phyloP scores from a whole-genome alignment of 2,329 filamentous ascomycete species.

The Penicillium sp. region DNA sequence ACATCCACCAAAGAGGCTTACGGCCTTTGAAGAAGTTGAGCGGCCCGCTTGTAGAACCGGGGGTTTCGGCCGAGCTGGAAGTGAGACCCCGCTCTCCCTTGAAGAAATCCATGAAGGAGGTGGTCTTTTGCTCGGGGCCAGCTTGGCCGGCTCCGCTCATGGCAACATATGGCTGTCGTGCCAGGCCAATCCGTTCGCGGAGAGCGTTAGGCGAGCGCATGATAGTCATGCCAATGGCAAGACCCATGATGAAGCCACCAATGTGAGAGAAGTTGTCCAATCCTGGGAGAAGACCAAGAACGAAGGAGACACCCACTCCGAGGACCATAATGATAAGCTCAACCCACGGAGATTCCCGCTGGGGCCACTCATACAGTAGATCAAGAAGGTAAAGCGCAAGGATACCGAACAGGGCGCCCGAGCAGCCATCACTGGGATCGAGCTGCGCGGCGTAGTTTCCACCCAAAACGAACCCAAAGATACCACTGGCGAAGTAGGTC shows the following conservation, averaged over 20 bases:
- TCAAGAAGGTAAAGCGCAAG: constrained; percentile 86
- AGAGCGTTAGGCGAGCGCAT: constrained; percentile 83
- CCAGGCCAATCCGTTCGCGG: constrained; percentile 68
- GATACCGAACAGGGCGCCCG: constrained; percentile 86
- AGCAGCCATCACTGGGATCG: constrained; percentile 82
- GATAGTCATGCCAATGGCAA: constrained; percentile 80
- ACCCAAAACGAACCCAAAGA: constrained; percentile 93
- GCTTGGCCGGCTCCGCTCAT: constrained; percentile 52
- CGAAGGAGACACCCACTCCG: constrained; percentile 85
- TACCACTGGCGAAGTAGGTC: constrained; percentile 86
- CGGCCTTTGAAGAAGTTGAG: constrained; percentile 84
- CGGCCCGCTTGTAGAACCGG: constrained; percentile 14
- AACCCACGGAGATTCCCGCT: constrained; percentile 70
- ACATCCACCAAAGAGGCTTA: constrained; percentile 93
- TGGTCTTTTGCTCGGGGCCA: constrained; percentile 38
- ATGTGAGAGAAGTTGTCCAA: constrained; percentile 98
- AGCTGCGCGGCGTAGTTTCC: constrained; percentile 85
- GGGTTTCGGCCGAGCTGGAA: constrained; percentile 7
- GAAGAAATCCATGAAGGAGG: constrained; percentile 50
- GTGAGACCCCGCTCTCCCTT: constrained; percentile 57
- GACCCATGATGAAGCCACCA: constrained; percentile 88
- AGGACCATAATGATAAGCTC: constrained; percentile 85
- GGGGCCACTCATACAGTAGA: constrained; percentile 86
- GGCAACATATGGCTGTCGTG: constrained; percentile 66
- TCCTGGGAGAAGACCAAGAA: constrained; percentile 84